A percentile compares a stretch with the other conserved stretches of the same genome.
These are phyloP conservation scores for Candida krabiensis DNA, from an alignment of 805 yeast genomes.

Conservation along the genomic window DNA sequence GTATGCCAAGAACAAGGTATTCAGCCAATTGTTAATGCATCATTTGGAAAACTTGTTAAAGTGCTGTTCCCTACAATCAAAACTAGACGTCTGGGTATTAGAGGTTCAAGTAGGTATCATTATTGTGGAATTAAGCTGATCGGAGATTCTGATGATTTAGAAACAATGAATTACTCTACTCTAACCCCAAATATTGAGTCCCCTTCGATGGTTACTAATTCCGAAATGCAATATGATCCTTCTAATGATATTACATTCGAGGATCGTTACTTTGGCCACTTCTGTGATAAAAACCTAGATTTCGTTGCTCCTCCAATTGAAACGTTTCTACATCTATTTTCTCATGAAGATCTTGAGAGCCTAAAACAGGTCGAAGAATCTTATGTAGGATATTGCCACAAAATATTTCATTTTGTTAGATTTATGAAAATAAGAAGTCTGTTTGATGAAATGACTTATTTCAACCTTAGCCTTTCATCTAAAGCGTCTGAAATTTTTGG, in stretches of 20 bases:
- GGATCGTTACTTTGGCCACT: slow-evolving; percentile 9
- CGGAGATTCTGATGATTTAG: slow-evolving; percentile 35
- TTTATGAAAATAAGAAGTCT: slow-evolving; percentile 66
- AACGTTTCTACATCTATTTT: slow-evolving; percentile 10
- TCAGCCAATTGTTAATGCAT: slow-evolving; percentile 70
- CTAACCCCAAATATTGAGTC: slow-evolving; percentile 17
- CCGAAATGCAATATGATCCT: slow-evolving; percentile 4
- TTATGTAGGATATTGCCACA: slow-evolving; percentile 63
- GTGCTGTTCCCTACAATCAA: slow-evolving; percentile 64
- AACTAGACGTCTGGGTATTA: slow-evolving; percentile 76
- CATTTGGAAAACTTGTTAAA: slow-evolving; percentile 73
- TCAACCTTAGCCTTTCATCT: slow-evolving; percentile 54
- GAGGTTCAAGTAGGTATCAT: slow-evolving; percentile 83
- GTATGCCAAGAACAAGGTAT: slow-evolving; percentile 53
- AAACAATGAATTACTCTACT: slow-evolving; percentile 11
- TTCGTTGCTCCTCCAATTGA: slow-evolving; percentile 17
- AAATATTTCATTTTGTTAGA: slow-evolving; percentile 64
- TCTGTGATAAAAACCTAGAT: slow-evolving; percentile 12
- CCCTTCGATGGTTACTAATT: slow-evolving; percentile 9
- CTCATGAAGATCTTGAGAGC: slow-evolving; percentile 8
- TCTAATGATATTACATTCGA: slow-evolving; percentile 12
- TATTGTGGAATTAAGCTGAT: slow-evolving; percentile 69
- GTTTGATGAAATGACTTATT: slow-evolving; percentile 51
- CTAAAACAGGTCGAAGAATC: slow-evolving; percentile 44
- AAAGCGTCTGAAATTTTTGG: slow-evolving; percentile 62